Base-by-base conservation (phyloP, 2,329 filamentous ascomycete species). In the Aspergillus latus region DNA sequence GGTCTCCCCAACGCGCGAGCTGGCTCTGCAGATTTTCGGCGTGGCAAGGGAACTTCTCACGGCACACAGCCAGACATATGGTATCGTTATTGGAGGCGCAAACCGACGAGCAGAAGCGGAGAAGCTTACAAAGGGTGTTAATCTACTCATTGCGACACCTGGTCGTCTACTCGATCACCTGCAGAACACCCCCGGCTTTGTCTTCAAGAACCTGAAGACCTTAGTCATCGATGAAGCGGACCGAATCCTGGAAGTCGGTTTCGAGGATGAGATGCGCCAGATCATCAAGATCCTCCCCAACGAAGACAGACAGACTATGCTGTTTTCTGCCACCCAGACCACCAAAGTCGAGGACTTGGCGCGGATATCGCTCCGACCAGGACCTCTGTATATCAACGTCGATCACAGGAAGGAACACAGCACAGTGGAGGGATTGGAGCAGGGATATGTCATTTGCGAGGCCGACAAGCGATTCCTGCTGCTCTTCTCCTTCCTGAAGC, bases 301-400 rank as follows among this genome's bases (percentile, higher is more conserved):
- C 64, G 87, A 95, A 56, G 86, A 92, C 63, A 82, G 94, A 58
- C 93, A 97, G 76, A 97, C 92, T 0, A 94, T 96, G 88, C 84
- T 99, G n/a, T 99, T 99, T 81, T 97, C 92, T 11, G 94, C 94
- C 11, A 99, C 94, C 4, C 94, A 97, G 75, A 99, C 94, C 2
- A 97, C 93, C 54, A 97, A 99, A 78, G 94, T 99, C 64, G 93
- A 97, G 76, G 94, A 99, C 74, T 82, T 99, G 53, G 94, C 94
- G 1, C 84, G 94, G 61, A 96, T 99, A 70, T 99, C 94, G 4
- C 82, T 99, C 47, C 86, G 92, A 36, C 88, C 91, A 0, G 92
- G 93, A 2, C 94, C 94, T 1, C 80, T 99, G 10, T 97, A 97
- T 76, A 94, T 99, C 81, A 97, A 97, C 70, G 94, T 99, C 57